phyloP scores from a whole-genome alignment of 202 grass and related monocot genomes.

The Zizania palustris region DNA sequence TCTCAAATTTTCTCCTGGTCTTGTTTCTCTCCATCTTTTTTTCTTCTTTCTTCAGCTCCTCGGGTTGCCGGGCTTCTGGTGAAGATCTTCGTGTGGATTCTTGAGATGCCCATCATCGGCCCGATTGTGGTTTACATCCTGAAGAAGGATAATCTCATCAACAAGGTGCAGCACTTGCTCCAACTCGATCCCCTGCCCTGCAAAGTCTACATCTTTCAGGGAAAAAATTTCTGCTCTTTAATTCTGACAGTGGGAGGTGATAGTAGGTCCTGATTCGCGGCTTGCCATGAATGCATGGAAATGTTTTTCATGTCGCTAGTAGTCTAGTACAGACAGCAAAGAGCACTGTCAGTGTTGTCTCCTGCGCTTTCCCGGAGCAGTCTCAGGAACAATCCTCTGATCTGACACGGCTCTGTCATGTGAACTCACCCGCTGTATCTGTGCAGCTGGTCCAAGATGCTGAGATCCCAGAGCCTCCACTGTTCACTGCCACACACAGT shows the following conservation, averaged over 20 bases:
- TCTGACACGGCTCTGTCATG: background rate
- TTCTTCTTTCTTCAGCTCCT: slow-evolving; percentile 56
- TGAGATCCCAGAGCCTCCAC: slow-evolving; percentile 75
- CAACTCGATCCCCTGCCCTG: background rate
- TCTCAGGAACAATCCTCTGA: background rate
- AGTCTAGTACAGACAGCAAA: background rate
- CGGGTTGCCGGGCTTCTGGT: slow-evolving; percentile 87
- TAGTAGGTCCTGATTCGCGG: background rate
- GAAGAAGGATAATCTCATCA: slow-evolving; percentile 94
- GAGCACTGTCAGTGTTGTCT: background rate
- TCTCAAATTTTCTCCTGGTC: background rate
- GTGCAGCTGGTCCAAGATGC: slow-evolving; percentile 79
- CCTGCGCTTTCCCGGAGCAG: background rate
- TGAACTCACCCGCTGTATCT: slow-evolving; percentile 1
- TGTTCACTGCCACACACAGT: slow-evolving; percentile 61
- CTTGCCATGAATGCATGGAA: background rate
- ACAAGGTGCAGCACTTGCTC: slow-evolving; percentile 58
- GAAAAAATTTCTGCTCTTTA: background rate
- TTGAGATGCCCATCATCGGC: slow-evolving; percentile 73
- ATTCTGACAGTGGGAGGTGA: background rate
- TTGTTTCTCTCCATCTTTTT: background rate
- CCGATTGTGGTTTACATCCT: slow-evolving; percentile 62
- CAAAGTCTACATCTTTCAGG: background rate
- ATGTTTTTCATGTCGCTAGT: background rate
- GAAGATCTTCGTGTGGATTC: slow-evolving; percentile 97